Evolutionary conservation across 169 alveolate species (phyloP).

Genomic region (Amoebophrya sp.): DNA sequence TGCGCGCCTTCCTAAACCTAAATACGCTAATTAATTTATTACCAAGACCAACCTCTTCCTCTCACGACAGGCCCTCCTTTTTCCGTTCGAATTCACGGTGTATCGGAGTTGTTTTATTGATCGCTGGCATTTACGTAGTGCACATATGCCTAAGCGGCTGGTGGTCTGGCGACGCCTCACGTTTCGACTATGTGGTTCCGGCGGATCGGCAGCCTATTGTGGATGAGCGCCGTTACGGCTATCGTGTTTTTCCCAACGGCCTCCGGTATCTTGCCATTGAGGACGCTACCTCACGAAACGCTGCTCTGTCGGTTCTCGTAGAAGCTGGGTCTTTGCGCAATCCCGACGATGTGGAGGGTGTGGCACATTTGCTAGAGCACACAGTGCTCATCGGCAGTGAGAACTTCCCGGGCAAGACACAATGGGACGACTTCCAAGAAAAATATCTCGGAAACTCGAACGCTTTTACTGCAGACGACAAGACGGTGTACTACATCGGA

Average conservation of each 20-base stretch:
- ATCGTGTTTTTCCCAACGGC: not conserved
- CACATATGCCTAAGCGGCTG: too few relatives aligned
- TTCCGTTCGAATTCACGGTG: too few relatives aligned
- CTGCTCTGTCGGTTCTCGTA: not conserved
- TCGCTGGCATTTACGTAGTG: too few relatives aligned
- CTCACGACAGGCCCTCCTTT: too few relatives aligned
- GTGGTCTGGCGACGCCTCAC: too few relatives aligned
- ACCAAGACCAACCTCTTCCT: too few relatives aligned
- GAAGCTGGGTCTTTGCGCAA: not conserved
- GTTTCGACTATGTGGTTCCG: not conserved
- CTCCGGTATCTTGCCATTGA: not conserved
- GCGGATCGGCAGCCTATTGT: not conserved
- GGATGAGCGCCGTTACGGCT: not conserved
- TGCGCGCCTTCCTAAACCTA: too few relatives aligned
- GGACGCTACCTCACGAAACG: not conserved
- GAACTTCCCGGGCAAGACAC: slow-evolving; percentile 5
- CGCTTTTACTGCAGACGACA: not conserved
- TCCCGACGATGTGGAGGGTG: not conserved
- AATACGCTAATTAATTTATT: too few relatives aligned
- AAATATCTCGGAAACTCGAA: not conserved
- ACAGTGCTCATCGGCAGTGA: slow-evolving; percentile 6
- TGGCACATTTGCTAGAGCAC: slow-evolving; percentile 1
- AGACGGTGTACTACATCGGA: slow-evolving; percentile 4
- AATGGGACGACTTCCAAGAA: slow-evolving; percentile 14
- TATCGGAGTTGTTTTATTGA: too few relatives aligned